phyloP scores from a whole-genome alignment of 495 filamentous ascomycete species.

The Aspergillus steynii region DNA sequence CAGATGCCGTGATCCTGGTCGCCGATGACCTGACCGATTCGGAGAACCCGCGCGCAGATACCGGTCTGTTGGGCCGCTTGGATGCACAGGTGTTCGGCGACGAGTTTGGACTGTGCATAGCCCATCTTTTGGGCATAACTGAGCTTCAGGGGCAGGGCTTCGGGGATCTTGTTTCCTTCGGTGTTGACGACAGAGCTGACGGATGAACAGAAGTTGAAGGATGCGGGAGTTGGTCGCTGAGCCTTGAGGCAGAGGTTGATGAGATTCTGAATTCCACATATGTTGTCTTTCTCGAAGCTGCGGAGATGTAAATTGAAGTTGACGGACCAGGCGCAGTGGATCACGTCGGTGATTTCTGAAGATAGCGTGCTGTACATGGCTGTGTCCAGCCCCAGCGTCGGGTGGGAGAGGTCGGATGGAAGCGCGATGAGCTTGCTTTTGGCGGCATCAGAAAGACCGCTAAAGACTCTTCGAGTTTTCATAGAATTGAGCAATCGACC shows the following conservation, averaged over 20 bases:
- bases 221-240: conserved; percentile 27
- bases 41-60: conserved; percentile 39
- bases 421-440: conserved; percentile 42
- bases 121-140: conserved; percentile 53
- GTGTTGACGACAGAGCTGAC: conserved; percentile 48
- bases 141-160: conserved; percentile 50
- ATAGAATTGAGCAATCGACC: conserved; percentile 53
- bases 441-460: conserved; percentile 16
- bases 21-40: conserved; percentile 61
- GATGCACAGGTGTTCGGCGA: conserved; percentile 54
- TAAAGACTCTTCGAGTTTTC: conserved; percentile 26
- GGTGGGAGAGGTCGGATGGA: conserved; percentile 37
- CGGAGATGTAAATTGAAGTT: conserved; percentile 64
- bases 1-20: conserved; percentile 56
- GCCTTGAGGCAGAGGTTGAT: conserved; percentile 51
- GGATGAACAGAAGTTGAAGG: conserved; percentile 63
- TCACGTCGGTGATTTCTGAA: conserved; percentile 45
- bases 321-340: conserved; percentile 72
- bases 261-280: conserved; percentile 56
- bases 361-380: conserved; percentile 38
- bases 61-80: conserved; percentile 33
- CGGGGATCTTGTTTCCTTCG: conserved; percentile 36
- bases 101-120: conserved; percentile 64
- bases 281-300: conserved; percentile 58
- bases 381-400: conserved; percentile 45